These are phyloP conservation scores for Camellia granthamiana DNA, from an alignment of 148 eudicot genomes.

Conservation along the genomic window DNA sequence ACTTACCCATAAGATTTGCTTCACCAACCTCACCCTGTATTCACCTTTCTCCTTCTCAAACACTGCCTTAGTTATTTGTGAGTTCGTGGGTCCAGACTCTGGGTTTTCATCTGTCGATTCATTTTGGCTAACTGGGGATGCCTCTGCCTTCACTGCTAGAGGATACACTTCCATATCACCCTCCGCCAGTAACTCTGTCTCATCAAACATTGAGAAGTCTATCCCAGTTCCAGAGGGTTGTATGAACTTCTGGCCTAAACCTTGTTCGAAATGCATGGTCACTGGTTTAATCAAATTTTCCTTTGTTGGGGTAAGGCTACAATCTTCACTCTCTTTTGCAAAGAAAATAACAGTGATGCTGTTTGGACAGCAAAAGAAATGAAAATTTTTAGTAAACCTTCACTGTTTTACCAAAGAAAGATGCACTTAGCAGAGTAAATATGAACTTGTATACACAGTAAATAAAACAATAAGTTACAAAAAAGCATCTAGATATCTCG, in stretches of 20 bases:
- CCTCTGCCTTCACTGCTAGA: slow-evolving; percentile 82
- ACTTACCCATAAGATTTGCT: slow-evolving; percentile 85
- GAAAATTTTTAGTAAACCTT: slow-evolving; percentile 16
- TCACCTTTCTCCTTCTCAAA: slow-evolving; percentile 85
- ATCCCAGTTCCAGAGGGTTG: slow-evolving; percentile 93
- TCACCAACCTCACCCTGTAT: slow-evolving; percentile 68
- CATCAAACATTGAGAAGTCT: slow-evolving; percentile 74
- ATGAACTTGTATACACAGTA: background rate
- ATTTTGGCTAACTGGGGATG: slow-evolving; percentile 39
- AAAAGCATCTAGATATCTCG: background rate
- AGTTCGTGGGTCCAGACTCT: slow-evolving; percentile 45
- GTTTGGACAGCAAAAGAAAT: slow-evolving; percentile 32
- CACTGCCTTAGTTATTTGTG: slow-evolving; percentile 89
- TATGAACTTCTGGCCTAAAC: slow-evolving; percentile 79
- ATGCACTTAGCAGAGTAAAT: slow-evolving; percentile 18
- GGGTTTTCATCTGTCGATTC: slow-evolving; percentile 42
- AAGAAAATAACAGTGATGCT: slow-evolving; percentile 64
- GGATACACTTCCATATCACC: slow-evolving; percentile 66
- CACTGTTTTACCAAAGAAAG: slow-evolving; percentile 35
- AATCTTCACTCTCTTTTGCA: slow-evolving; percentile 69
- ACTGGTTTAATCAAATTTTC: slow-evolving; percentile 69
- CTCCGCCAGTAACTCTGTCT: slow-evolving; percentile 51
- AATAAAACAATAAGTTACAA: background rate
- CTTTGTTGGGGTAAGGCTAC: slow-evolving; percentile 65
- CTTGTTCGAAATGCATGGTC: slow-evolving; percentile 63